Evolutionary conservation across 2,329 filamentous ascomycete species (phyloP), one percentile per base, ranked within the genome.

Genomic region (Claviceps maximensis): DNA sequence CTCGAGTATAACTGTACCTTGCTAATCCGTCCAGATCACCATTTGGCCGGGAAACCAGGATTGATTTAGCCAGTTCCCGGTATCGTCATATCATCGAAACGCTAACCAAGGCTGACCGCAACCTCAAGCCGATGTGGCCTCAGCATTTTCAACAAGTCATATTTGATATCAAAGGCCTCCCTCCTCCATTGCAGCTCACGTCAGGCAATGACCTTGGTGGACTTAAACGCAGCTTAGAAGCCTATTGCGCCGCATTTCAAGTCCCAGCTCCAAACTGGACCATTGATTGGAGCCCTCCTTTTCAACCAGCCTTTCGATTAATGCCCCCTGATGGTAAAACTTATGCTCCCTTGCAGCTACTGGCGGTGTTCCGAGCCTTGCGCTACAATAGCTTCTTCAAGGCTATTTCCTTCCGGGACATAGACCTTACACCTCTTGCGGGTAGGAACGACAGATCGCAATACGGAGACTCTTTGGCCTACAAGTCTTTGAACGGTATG

Each of bases 351-450:
- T 62, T 76, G 40, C 78, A 81, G 60, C 66, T 81, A 3, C 63
- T 81, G n/a, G 78, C 78, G 10, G 72, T 80, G 1, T 72, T 80
- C 58, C 72, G 77, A 4, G 76, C 78, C 1, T 63, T 80, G 54
- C 71, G 78, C 10, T 81, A 78, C 60, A 81, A 81, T 52, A 78
- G 77, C 57, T 80, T 76, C 58, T 80, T 81, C 64, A 77, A 75
- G 54, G 75, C 76, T 0, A 62, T 81, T n/a, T 80, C 76, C 1
- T 78, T 81, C 56, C 63, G 68, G 10, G 71, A 75, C 51, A 69
- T 80, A 15, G 74, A 79, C 56, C 66, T 81, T 21, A 71, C 71
- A 1, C 59, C 66, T 8, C 59, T 71, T 13, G 61, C 61, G 31
- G 64, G 64, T 40, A 68, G 62, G 48, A 69, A 69, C 47, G 78